These are phyloP conservation scores for Scopulariopsis brevicaulis DNA, from an alignment of 2,329 filamentous ascomycete genomes.

Conservation along the genomic window DNA sequence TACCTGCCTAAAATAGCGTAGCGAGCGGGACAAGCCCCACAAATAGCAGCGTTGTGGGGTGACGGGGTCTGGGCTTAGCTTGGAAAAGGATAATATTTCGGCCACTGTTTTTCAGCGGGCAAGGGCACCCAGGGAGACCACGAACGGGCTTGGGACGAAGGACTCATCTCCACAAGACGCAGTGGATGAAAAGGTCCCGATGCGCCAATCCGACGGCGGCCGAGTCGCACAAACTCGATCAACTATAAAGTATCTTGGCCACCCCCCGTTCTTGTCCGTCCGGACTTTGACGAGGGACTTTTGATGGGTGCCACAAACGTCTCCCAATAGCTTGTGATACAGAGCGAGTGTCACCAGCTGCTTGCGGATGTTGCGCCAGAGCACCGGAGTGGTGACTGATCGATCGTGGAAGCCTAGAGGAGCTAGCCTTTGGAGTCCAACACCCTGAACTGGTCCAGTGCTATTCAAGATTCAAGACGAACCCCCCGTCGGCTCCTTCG, in stretches of 20 bases:
- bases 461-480: background rate
- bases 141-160: no score
- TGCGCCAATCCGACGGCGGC: no score
- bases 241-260: background rate
- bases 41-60: background rate
- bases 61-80: background rate
- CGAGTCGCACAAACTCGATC: background rate
- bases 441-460: background rate
- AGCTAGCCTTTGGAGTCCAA: background rate
- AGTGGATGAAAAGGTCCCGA: no score
- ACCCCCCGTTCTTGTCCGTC: background rate
- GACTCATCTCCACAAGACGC: no score
- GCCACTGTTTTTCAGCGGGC: no score
- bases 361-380: background rate
- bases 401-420: background rate
- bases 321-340: background rate
- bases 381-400: background rate
- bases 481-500: background rate
- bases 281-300: background rate
- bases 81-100: background rate
- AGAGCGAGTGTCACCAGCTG: background rate
- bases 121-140: no score
- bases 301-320: background rate
- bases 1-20: background rate
- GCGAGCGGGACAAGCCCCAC: background rate